Evolutionary conservation across 768 basidiomycete genomes (phyloP).

Genomic region (Pleurotus eryngii): DNA sequence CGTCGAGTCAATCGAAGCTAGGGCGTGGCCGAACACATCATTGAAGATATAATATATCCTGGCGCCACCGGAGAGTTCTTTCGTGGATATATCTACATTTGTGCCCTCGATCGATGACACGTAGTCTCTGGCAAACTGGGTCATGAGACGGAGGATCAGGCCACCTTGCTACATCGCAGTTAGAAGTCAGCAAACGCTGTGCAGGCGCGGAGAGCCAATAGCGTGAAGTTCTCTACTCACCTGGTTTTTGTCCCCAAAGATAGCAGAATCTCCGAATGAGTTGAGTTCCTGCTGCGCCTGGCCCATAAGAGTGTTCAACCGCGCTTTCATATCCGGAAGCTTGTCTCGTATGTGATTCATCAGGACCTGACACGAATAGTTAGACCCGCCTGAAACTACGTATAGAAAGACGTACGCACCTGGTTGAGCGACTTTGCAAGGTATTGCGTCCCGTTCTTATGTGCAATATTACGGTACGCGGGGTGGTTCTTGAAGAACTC

Average conservation of each 20-base stretch:
- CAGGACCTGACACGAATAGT: slow-evolving; percentile 53
- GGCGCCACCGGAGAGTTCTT: slow-evolving; percentile 96
- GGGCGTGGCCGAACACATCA: slow-evolving; percentile 92
- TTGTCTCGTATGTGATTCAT: slow-evolving; percentile 99
- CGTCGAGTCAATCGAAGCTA: slow-evolving; percentile 87
- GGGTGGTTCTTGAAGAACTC: slow-evolving; percentile 91
- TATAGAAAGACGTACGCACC: slow-evolving; percentile 37
- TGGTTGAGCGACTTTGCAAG: slow-evolving; percentile 92
- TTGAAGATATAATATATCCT: slow-evolving; percentile 99
- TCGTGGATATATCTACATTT: slow-evolving; percentile 93
- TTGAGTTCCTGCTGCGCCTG: slow-evolving; percentile 98
- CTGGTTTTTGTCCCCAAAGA: slow-evolving; percentile 89
- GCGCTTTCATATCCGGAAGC: slow-evolving; percentile 98
- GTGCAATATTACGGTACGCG: slow-evolving; percentile 92
- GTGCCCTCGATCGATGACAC: slow-evolving; percentile 97
- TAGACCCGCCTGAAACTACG: too few relatives aligned
- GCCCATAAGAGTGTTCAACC: slow-evolving; percentile 96
- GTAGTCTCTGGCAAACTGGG: slow-evolving; percentile 96
- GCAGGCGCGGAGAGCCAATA: neutral
- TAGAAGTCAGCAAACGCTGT: too few relatives aligned
- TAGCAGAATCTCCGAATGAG: slow-evolving; percentile 90
- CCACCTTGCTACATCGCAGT: slow-evolving; percentile 63
- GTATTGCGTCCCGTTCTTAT: slow-evolving; percentile 96
- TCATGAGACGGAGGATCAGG: slow-evolving; percentile 94
- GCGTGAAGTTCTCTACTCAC: slow-evolving; percentile 27